Conservation (phyloP, 2,329 filamentous ascomycete genomes). For the Clarireedia monteithiana region DNA sequence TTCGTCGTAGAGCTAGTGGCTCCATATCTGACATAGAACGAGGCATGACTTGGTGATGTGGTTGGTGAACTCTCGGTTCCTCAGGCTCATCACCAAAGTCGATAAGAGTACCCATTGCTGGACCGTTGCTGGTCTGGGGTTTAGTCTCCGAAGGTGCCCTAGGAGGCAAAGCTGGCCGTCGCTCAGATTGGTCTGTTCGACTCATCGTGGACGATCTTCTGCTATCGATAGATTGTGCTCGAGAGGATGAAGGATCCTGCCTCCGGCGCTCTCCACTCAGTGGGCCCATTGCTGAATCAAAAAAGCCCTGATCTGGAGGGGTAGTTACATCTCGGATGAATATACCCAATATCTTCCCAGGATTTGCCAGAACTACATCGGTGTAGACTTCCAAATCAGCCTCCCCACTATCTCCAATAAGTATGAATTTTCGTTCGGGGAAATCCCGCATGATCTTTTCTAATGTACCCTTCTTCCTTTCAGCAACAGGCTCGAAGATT, state of each 20-base stretch:
- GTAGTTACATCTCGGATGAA: constrained; percentile 97
- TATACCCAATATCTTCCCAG: constrained; percentile 70
- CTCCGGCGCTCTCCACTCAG: constrained; percentile 20
- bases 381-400: constrained; percentile 97
- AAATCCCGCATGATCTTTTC: constrained; percentile 85
- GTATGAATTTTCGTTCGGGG: constrained; percentile 77
- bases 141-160: constrained; percentile 20
- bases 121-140: constrained; percentile 29
- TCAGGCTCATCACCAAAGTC: constrained; percentile 50
- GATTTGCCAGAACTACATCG: constrained; percentile 78
- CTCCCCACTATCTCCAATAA: constrained; percentile 93
- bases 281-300: constrained; percentile 45
- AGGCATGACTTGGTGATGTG: constrained; percentile 24
- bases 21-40: constrained; percentile 24
- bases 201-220: constrained; percentile 11
- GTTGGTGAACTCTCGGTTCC: constrained; percentile 30
- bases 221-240: constrained; percentile 16
- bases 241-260: constrained; percentile 11
- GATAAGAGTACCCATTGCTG: constrained; percentile 48
- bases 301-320: constrained; percentile 63
- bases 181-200: constrained; percentile 13
- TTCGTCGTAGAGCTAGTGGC: constrained; percentile 27
- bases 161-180: constrained; percentile 22
- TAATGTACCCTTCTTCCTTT: constrained; percentile 83
- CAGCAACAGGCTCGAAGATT: constrained; percentile 94